Base-by-base conservation (phyloP, 192 early-diverging fungal species). In the Endogone sp. region DNA sequence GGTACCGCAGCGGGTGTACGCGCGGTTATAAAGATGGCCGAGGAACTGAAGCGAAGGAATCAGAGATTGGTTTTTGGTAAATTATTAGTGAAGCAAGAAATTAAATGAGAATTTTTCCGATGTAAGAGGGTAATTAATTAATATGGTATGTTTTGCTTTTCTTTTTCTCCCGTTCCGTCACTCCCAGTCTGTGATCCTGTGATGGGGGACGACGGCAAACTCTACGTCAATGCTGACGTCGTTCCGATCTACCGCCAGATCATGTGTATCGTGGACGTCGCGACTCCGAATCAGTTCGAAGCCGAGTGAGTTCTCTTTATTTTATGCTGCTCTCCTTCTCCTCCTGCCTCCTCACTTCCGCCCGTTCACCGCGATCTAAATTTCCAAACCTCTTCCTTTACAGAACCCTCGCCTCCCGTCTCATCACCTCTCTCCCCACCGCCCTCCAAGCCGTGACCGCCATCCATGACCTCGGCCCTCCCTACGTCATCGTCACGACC, bases 251-350 rank as follows among this genome's bases (percentile, higher is more conserved):
- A 98, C 78, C 85, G 88, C 31, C 77, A 91, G 23, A 79, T 84
- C 16, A 76, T 89, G 65, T 81, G 86, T 9, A 70, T 89, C 28
- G 91, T 94, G 24, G 80, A 91, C 32, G 72, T 95, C 11, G 76
- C 94, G n/a, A 94, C 93, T 21, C 96, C 96, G 0, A 98, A 98
- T 76, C 91, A 88, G 72, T 95, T 93, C 37, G 96, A 98, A 77
- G 90, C 92, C 25, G 91, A 93, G 86, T 88, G 79, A 72, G 67
- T 78, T 37, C 0, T 6, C 4, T 16, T 11, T 49, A n/a, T n/a
- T n/a, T n/a, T n/a, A n/a, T 49, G 9, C 37, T 0, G 37, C 37
- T 49, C 16, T 1, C 6, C 16, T 16, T 49, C 37, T 49, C 6
- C 16, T 49, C 37, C 37, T 49, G 1, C 37, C 56, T 68, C 23